Percentiles rank a stretch among this genome's conserved stretches.
Evolutionary conservation across 345 rosid species (phyloP).

Genomic region (Citrus medica): DNA sequence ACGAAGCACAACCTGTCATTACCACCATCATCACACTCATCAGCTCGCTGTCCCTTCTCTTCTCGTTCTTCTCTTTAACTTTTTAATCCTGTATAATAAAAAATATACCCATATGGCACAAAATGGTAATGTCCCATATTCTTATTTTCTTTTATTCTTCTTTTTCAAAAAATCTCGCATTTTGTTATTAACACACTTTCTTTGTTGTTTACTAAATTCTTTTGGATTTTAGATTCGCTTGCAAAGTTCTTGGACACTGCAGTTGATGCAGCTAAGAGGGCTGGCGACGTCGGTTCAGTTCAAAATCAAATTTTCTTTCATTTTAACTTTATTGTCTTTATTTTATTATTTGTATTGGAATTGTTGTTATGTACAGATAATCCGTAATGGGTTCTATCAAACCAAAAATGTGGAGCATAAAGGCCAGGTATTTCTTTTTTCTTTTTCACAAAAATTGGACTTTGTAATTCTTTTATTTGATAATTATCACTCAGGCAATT

Average conservation of each 20-base stretch:
- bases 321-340: not conserved
- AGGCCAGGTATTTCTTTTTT: conserved; percentile 56
- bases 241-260: conserved; percentile 63
- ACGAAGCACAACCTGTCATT: not conserved
- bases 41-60: not conserved
- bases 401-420: conserved; percentile 93
- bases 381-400: conserved; percentile 74
- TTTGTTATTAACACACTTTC: not conserved
- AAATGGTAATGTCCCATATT: conserved; percentile 34
- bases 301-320: not conserved
- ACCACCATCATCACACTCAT: not conserved
- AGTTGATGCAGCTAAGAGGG: conserved; percentile 80
- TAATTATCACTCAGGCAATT: not conserved
- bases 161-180: not conserved
- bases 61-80: not conserved
- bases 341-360: not conserved
- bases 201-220: not conserved
- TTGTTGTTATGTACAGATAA: conserved; percentile 39
- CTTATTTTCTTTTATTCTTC: not conserved
- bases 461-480: not conserved
- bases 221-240: conserved; percentile 44
- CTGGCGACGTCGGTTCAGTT: conserved; percentile 57
- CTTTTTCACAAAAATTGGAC: not conserved
- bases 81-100: not conserved
- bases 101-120: conserved; percentile 38